Evolutionary conservation across 805 yeast species (phyloP), one percentile per base, ranked within the genome.

Genomic region (Metschnikowia cubensis): DNA sequence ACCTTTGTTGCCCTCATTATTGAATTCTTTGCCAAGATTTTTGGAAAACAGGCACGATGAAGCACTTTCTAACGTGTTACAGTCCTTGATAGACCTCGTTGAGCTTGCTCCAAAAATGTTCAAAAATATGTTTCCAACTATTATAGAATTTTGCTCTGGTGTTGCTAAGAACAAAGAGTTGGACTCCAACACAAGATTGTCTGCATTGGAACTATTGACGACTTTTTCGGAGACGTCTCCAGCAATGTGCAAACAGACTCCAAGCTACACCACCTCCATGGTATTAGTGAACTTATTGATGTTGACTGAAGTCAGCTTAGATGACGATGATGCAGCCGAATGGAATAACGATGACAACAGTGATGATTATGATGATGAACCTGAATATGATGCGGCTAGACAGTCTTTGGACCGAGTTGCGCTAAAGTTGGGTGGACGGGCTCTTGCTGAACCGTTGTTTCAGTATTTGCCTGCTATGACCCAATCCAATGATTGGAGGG

Each of bases 61-160:
- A 14, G 88, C 96, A 6, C 78, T 94, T 55, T 85, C 96, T 1
- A 78, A 89, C 5, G 96, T 91, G n/a, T 79, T 94, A 57, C 96
- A 90, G 67, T 80, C 90, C 6, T 74, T 94, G 58, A 89, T 91
- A 49, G 98, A 94, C 59, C 77, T 94, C 52, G 97, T 91, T 8
- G 92, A 86, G 55, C 72, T 91, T 52, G 98, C 97, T 7, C 98
- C 99, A 48, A 92, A 91, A 64, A 81, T 94, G 82, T 94, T 94
- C 74, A 82, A 80, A 63, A 89, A 89, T 39, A 87, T 92, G 89
- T 92, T 94, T 66, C 84, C 85, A 45, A 85, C 89, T n/a, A 83
- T 94, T 40, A 81, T 90, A 45, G 87, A 87, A 54, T 94, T 94
- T 61, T 83, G 94, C 60, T 79, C 89, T n/a, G 80, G 83, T 14